Conservation (phyloP, 2,329 filamentous ascomycete species). For the Colletotrichum abscissum region DNA sequence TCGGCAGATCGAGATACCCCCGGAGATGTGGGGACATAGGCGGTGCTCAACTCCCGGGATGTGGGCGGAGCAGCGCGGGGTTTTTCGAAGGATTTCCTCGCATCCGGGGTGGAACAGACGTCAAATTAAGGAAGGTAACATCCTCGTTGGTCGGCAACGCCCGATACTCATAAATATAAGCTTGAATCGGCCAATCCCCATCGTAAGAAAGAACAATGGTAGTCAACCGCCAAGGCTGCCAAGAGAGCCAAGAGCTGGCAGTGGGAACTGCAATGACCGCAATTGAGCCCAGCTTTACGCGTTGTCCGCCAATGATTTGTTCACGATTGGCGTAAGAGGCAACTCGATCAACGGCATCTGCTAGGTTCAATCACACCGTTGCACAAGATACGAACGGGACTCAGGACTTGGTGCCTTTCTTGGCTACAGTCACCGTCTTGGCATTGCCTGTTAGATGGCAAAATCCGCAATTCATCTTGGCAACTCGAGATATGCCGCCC, state of each 20-base stretch:
- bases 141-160: slow-evolving; percentile 24
- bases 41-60: not conserved
- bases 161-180: slow-evolving; percentile 23
- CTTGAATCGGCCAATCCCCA: slow-evolving; percentile 26
- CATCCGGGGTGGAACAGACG: slow-evolving; percentile 5
- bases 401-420: slow-evolving; percentile 10
- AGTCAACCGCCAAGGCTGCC: not conserved
- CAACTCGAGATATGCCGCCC: slow-evolving; percentile 2
- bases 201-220: not conserved
- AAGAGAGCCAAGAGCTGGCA: slow-evolving; percentile 15
- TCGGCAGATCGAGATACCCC: not conserved
- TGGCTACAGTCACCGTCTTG: slow-evolving; percentile 26
- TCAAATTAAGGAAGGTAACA: slow-evolving; percentile 32
- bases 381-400: not conserved
- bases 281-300: not conserved
- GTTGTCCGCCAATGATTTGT: slow-evolving; percentile 15
- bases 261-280: slow-evolving; percentile 13
- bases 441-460: slow-evolving; percentile 22
- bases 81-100: not conserved
- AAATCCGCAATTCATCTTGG: slow-evolving; percentile 33
- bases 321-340: slow-evolving; percentile 19
- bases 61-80: not conserved
- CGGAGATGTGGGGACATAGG: not conserved
- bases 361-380: slow-evolving; percentile 4
- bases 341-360: slow-evolving; percentile 15